Evolutionary conservation across 768 basidiomycete genomes (phyloP).

Genomic region (Lentinula lateritia): DNA sequence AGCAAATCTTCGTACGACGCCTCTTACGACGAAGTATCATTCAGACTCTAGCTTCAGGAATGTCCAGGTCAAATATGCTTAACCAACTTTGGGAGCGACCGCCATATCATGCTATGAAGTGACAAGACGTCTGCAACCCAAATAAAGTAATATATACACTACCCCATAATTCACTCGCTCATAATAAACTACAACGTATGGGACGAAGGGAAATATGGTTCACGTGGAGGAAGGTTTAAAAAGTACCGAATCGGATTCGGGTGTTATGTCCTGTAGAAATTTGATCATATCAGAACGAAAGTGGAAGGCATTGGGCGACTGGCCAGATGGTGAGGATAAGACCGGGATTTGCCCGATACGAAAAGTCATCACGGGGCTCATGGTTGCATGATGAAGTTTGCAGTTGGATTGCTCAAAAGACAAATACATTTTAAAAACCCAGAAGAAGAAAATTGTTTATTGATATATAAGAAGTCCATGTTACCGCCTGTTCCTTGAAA

Average conservation of each 20-base stretch:
- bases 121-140: not conserved
- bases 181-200: constrained; percentile 1
- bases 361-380: constrained; percentile 7
- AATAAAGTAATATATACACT: not conserved
- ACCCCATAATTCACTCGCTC: not conserved
- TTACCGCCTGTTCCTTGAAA: not conserved
- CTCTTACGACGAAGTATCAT: constrained; percentile 30
- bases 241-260: constrained; percentile 6
- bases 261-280: not conserved
- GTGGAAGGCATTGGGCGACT: constrained; percentile 20
- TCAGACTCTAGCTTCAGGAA: not conserved
- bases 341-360: constrained; percentile 35
- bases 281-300: constrained; percentile 9
- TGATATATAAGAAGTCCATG: not conserved
- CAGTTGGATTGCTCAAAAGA: not conserved
- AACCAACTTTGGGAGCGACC: constrained; percentile 2
- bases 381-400: not conserved
- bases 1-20: constrained; percentile 38
- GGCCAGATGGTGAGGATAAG: constrained; percentile 17
- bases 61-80: not conserved
- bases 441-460: not conserved
- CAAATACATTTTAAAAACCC: not conserved
- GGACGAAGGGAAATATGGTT: constrained; percentile 1
- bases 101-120: not conserved
- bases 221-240: constrained; percentile 9